Base-by-base conservation (phyloP, 2,329 filamentous ascomycete genomes). In the Cordyceps farinosa region DNA sequence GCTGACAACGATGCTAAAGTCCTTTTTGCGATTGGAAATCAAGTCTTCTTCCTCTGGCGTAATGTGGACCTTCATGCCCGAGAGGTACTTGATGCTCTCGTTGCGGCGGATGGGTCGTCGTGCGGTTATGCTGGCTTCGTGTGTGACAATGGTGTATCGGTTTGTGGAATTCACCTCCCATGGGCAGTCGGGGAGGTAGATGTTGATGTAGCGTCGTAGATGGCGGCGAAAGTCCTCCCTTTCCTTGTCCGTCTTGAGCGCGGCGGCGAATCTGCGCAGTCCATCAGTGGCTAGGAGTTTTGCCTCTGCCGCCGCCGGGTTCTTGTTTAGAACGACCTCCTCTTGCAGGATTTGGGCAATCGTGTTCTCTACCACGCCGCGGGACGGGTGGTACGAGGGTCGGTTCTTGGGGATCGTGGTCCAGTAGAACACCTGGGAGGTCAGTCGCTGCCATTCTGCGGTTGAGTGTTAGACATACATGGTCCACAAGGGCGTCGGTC, bases 1-100 rank as follows among this genome's bases (percentile, higher is more conserved):
- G 66, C 93, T 97, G 72, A 97, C 90, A 38, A 99, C 93, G 67
- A 99, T 93, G 74, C 93, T 97, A 74, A 99, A 99, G 73, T 99
- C 95, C 72, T 94, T 93, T 73, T 95, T 90, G 65, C 87, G 89
- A 66, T 88, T 77, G 32, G 92, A 90, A 64, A 98, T 84, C 63
- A 90, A 87, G 65, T 87, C 84, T 73, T 98, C 95, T 75, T 99
- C 94, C 73, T 97, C 90, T 38, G 90, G 88, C 0, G 93, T 96
- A 79, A 99, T 95, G 45, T 90, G 85, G 30, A 99, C 94, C 71
- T 97, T 90, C 13, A 96, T 95, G 2, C 95, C 95, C 8, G 87
- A 89, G 8, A 99, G 83, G 72, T 97, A 96, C 76, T 93, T 97
- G 78, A 99, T 88, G 45, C 89, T 86, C 72, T 97, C 91, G 65